Evolutionary conservation across 305 asterid genomes (phyloP), one percentile per base, ranked within the genome.

Genomic region (Fraxinus floribunda): DNA sequence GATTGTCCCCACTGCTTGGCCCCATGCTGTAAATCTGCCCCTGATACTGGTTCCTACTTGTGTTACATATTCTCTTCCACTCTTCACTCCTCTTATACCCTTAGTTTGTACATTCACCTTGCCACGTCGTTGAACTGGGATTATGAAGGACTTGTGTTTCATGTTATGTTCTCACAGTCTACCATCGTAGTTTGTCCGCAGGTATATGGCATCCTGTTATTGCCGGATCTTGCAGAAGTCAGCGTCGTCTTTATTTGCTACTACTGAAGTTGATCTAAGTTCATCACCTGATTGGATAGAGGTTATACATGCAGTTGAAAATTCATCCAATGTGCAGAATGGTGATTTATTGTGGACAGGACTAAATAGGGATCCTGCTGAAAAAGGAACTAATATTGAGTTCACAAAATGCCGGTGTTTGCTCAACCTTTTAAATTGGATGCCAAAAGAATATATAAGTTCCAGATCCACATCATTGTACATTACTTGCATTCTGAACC

Each of bases 401-500:
- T 86, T 89, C 85, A 84, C 88, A 62, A 86, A 79, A 81, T 94
- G 97, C 78, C 89, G 75, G 80, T 80, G 76, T 81, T 88, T 94
- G 86, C 93, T 95, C 78, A 85, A 84, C 77, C 89, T 93, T 83
- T 83, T 94, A 86, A 89, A 87, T 86, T 87, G 87, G 92, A 88
- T 95, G 90, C 99, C 99, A 68, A 93, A 93, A 89, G 97, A 88
- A 68, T 85, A 81, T 91, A 77, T 92, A 24, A 89, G 91, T 85
- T 88, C 87, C 82, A 93, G 87, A 87, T 92, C 97, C 11, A 89
- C 91, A 66, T 87, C 87, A 79, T 78, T 85, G 81, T 89, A 88
- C 83, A 90, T 89, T 73, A 90, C 91, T 78, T 83, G 88, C 88
- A 89, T 93, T 90, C 97, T 95, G 90, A 95, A 95, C 83, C 91